Conservation (phyloP, 2,329 filamentous ascomycete genomes). For the Talaromyces atroroseus region DNA sequence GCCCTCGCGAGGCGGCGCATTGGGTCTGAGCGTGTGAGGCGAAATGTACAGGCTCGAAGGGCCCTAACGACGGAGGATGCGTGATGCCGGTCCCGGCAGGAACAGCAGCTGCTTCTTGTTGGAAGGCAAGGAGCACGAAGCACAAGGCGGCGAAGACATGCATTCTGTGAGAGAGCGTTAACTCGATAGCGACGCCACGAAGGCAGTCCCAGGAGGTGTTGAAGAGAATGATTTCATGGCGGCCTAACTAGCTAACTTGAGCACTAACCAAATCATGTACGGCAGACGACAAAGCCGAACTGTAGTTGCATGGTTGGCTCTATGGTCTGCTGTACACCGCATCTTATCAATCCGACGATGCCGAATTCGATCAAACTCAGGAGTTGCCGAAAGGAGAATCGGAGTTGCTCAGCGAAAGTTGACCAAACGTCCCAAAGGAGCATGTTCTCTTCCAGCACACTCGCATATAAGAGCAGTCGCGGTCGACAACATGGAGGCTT, state of each 20-base stretch:
- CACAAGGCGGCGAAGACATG: slow-evolving; percentile 18
- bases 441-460: not conserved
- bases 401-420: not conserved
- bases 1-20: slow-evolving; percentile 23
- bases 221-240: not conserved
- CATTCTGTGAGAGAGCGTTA: slow-evolving; percentile 15
- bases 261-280: too few species aligned
- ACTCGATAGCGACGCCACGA: slow-evolving; percentile 7
- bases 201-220: slow-evolving; percentile 3
- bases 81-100: slow-evolving; percentile 34
- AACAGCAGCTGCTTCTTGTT: slow-evolving; percentile 21
- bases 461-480: too few species aligned
- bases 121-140: slow-evolving; percentile 16
- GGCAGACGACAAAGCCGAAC: too few species aligned
- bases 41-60: slow-evolving; percentile 25
- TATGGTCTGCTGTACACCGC: too few species aligned
- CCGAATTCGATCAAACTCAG: too few species aligned
- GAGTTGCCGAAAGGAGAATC: not conserved
- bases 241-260: too few species aligned
- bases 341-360: too few species aligned
- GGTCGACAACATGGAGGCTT: too few species aligned
- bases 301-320: too few species aligned
- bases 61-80: slow-evolving; percentile 20
- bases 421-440: not conserved
- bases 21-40: slow-evolving; percentile 26